Percentiles rank a stretch among this genome's conserved stretches.
Conservation (phyloP, 2,329 filamentous ascomycete species). For the Microcera coccophila region DNA sequence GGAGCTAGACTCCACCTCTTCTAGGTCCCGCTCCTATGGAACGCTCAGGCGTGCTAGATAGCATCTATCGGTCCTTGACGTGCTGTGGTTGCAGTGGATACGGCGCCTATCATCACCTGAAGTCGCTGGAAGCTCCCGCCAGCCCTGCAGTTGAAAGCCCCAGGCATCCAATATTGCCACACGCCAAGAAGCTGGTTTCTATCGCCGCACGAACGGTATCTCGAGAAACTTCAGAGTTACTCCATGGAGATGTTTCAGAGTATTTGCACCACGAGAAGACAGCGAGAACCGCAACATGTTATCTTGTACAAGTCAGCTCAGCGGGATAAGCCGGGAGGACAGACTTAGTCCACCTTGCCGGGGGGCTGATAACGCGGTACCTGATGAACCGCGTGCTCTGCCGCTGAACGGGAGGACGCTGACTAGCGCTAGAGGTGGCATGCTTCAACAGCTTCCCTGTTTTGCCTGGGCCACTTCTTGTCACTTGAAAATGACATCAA, state of each 20-base stretch:
- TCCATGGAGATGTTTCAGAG: neutral
- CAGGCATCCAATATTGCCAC: neutral
- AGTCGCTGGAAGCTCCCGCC: neutral
- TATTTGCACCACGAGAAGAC: neutral
- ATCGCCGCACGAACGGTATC: neutral
- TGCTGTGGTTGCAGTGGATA: neutral
- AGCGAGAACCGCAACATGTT: neutral
- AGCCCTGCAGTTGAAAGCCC: neutral
- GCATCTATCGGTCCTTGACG: too few relatives aligned
- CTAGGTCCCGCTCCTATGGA: neutral
- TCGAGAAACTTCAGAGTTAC: neutral
- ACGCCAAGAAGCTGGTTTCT: slow-evolving; percentile 1
- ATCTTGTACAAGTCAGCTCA: neutral
- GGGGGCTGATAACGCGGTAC: neutral
- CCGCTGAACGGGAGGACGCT: neutral
- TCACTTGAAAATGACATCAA: slow-evolving; percentile 2
- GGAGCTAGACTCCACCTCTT: too few relatives aligned
- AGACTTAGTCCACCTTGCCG: neutral
- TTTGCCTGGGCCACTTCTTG: neutral
- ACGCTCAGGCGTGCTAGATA: neutral
- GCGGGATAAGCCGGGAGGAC: neutral
- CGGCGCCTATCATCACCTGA: neutral
- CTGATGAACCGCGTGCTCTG: neutral
- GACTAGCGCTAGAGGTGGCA: neutral
- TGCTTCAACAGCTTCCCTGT: slow-evolving; percentile 1